Evolutionary conservation across 371 early-diverging fungal genomes (phyloP).

Genomic region (Batkoa obscura): DNA sequence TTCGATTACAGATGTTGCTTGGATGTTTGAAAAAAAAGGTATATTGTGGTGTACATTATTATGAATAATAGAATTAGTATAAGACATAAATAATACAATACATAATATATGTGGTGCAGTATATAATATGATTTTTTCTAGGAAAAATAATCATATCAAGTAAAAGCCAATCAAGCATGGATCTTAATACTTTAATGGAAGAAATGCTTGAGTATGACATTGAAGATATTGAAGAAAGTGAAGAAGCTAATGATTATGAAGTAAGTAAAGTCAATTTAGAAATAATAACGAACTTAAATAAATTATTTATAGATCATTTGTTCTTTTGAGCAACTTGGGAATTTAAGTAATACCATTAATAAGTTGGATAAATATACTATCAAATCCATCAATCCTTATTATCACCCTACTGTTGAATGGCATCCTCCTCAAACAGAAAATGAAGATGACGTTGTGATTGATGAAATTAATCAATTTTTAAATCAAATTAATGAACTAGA

Average conservation of each 20-base stretch:
- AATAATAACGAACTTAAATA: not conserved
- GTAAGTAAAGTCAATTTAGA: not conserved
- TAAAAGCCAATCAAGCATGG: not conserved
- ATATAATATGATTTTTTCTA: not conserved
- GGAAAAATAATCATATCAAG: not conserved
- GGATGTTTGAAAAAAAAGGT: constrained; percentile 35
- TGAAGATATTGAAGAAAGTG: constrained; percentile 30
- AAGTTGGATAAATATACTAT: not conserved
- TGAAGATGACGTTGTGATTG: constrained; percentile 15
- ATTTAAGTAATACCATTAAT: not conserved
- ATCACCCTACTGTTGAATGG: constrained; percentile 20
- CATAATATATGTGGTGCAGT: not conserved
- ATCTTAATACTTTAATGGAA: constrained; percentile 26
- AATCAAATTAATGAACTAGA: constrained; percentile 28
- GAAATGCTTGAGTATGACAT: constrained; percentile 34
- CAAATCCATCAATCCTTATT: constrained; percentile 9
- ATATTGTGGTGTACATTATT: not conserved
- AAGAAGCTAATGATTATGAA: constrained; percentile 7
- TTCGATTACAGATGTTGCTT: constrained; percentile 30
- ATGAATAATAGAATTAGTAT: not conserved
- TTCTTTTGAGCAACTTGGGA: not conserved
- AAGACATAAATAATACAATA: not conserved
- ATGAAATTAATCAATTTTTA: constrained; percentile 17
- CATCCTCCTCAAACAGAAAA: constrained; percentile 17
- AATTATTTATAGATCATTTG: not conserved